Conservation (phyloP, 495 filamentous ascomycete genomes). For the Aspergillus wentii region DNA sequence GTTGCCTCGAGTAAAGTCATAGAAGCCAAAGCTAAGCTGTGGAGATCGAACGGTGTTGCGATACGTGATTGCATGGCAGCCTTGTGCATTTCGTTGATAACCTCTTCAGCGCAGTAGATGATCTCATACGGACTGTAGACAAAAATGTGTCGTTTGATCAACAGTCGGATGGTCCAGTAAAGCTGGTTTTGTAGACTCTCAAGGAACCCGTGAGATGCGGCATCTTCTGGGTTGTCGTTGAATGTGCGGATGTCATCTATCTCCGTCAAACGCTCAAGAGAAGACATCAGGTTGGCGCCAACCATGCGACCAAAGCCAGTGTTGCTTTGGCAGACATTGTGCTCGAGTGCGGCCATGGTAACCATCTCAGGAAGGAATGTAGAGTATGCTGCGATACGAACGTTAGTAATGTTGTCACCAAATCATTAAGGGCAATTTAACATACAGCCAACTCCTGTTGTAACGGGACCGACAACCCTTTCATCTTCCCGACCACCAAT, state of each 20-base stretch:
- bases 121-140: slow-evolving; percentile 55
- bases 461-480: slow-evolving; percentile 57
- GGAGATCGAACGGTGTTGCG: slow-evolving; percentile 61
- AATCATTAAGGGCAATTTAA: too few relatives aligned
- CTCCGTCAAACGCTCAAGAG: slow-evolving; percentile 35
- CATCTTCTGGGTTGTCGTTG: slow-evolving; percentile 25
- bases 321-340: slow-evolving; percentile 38
- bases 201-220: slow-evolving; percentile 25
- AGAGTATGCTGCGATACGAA: slow-evolving; percentile 42
- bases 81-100: slow-evolving; percentile 52
- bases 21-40: slow-evolving; percentile 63
- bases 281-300: slow-evolving; percentile 30
- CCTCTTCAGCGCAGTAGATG: slow-evolving; percentile 55
- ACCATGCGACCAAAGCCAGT: slow-evolving; percentile 36
- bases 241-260: slow-evolving; percentile 33
- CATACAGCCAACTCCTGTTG: slow-evolving; percentile 67
- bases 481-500: slow-evolving; percentile 56
- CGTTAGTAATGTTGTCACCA: slow-evolving; percentile 32
- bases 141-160: slow-evolving; percentile 54
- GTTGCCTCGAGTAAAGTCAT: slow-evolving; percentile 64
- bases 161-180: slow-evolving; percentile 69
- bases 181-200: slow-evolving; percentile 57
- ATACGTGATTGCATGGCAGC: slow-evolving; percentile 40
- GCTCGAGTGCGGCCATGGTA: slow-evolving; percentile 28
- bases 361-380: slow-evolving; percentile 39